Evolutionary conservation across 257 asterid genomes (phyloP).

Genomic region (Thymus quinquecostatus): DNA sequence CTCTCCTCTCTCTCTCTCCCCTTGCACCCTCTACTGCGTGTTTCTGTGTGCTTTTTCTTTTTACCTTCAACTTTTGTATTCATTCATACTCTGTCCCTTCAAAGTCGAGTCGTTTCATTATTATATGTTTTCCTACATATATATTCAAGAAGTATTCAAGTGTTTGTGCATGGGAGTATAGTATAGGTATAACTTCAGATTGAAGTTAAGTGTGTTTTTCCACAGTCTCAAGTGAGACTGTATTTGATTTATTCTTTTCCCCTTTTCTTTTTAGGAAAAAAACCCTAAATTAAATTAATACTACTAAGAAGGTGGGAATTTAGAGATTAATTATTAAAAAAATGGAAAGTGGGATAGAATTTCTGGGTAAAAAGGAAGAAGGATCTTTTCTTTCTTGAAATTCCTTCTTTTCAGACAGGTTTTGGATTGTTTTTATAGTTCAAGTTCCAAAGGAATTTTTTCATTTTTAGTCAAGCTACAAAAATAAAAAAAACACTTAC

Average conservation of each 20-base stretch:
- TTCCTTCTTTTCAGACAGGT: conserved; percentile 17
- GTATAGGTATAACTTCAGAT: not conserved
- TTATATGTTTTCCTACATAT: too few relatives aligned
- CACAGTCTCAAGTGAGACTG: not conserved
- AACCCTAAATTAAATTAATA: conserved; percentile 30
- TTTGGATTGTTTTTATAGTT: conserved; percentile 22
- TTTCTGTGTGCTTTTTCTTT: not conserved
- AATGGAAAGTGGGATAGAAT: conserved; percentile 21
- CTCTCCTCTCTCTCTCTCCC: not conserved
- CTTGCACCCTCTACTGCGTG: conserved; percentile 10
- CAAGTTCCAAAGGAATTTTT: conserved; percentile 43
- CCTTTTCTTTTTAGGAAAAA: not conserved
- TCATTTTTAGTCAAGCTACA: conserved; percentile 7
- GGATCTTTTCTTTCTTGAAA: conserved; percentile 10
- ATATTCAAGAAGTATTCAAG: too few relatives aligned
- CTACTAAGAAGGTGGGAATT: too few relatives aligned
- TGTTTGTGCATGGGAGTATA: conserved; percentile 39
- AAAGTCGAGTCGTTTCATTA: too few relatives aligned
- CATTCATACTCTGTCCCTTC: too few relatives aligned
- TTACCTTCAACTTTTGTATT: not conserved
- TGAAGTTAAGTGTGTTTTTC: not conserved
- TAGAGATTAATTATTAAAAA: too few relatives aligned
- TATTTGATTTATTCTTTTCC: not conserved
- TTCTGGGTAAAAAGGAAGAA: conserved; percentile 10
- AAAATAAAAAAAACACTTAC: not conserved